Percentiles rank a stretch among this genome's conserved stretches.
These are phyloP conservation scores for Apostasia ramifera DNA, from an alignment of 106 monocot species.

Conservation along the genomic window DNA sequence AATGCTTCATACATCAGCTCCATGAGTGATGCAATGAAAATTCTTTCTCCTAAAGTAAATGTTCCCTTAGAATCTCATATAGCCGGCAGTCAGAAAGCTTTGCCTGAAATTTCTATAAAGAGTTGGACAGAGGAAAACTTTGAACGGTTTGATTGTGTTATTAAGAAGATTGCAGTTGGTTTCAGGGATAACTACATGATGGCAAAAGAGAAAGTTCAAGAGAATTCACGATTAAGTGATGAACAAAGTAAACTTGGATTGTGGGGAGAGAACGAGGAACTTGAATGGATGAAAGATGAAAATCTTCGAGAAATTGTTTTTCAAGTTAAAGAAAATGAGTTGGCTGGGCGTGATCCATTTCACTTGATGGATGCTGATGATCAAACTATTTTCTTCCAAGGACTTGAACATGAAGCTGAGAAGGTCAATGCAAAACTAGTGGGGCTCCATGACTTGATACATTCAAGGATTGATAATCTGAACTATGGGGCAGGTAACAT, in stretches of 20 bases:
- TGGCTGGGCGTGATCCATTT: slow-evolving; percentile 71
- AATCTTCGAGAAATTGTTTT: slow-evolving; percentile 70
- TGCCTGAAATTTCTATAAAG: slow-evolving; percentile 8
- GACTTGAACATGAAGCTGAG: slow-evolving; percentile 62
- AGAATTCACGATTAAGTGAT: slow-evolving; percentile 16
- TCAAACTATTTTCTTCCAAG: slow-evolving; percentile 48
- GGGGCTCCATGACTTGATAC: slow-evolving; percentile 64
- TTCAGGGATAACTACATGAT: slow-evolving; percentile 60
- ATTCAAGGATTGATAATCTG: slow-evolving; percentile 78
- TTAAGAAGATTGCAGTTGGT: slow-evolving; percentile 51
- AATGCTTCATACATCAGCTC: background rate
- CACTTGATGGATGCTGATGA: slow-evolving; percentile 59
- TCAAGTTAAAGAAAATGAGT: slow-evolving; percentile 72
- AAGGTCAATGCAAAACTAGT: slow-evolving; percentile 54
- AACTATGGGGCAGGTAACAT: slow-evolving; percentile 68
- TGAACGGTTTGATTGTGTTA: slow-evolving; percentile 41
- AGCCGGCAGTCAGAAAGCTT: background rate
- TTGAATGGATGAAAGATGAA: slow-evolving; percentile 88
- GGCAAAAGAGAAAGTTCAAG: slow-evolving; percentile 60
- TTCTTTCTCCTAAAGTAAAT: slow-evolving; percentile 7
- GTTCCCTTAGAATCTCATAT: slow-evolving; percentile 11
- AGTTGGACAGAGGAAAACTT: slow-evolving; percentile 63
- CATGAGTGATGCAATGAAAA: background rate
- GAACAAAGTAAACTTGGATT: slow-evolving; percentile 44
- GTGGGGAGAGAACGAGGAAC: slow-evolving; percentile 34